Base-by-base conservation (phyloP, 2,329 filamentous ascomycete genomes). In the Arthrinium puccinioides region DNA sequence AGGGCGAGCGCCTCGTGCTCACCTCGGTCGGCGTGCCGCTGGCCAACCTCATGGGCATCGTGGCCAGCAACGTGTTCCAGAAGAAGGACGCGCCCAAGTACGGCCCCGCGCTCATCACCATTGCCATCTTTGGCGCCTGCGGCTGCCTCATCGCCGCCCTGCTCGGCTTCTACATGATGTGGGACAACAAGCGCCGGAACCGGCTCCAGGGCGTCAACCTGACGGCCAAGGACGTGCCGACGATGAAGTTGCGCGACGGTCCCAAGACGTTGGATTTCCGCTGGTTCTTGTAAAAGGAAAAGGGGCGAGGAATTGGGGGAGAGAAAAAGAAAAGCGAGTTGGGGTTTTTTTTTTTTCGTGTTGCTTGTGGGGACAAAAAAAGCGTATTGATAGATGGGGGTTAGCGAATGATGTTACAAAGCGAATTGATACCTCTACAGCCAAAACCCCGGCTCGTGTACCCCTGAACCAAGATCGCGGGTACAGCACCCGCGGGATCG, bases 31-130 rank as follows among this genome's bases (percentile, higher is more conserved):
- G 79, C 18, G 83, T 89, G 1, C 84, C 84, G 0, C 56, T 86
- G 9, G 84, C 84, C 4, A 89, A 89, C 46, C 55, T 87, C 24
- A 88, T 88, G 80, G 83, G 82, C 4, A 62, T 87, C 1, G 78
- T 87, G 0, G 69, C 69, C 20, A 76, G 72, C 43, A 85, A 87
- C 48, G 79, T 84, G 41, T 86, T 85, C 59, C 66, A 71, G 13
- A 63, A 67, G 26, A 59, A 79, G 47, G 78, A 84, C 50, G 71
- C 70, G 14, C 80, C 81, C 0, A 76, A 81, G 48, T 86, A 85
- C 50, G 64, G 74, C 37, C 79, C 80, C 1, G 82, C 82, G 0
- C 57, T 84, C 28, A 71, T 76, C 25, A 82, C 79, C 0, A 82
- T 74, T 3, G 78, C 77, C 1, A 69, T 67, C 3, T 82, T 82